Base-by-base conservation (phyloP, 305 asterid genomes). In the Fraxinus baroniana region DNA sequence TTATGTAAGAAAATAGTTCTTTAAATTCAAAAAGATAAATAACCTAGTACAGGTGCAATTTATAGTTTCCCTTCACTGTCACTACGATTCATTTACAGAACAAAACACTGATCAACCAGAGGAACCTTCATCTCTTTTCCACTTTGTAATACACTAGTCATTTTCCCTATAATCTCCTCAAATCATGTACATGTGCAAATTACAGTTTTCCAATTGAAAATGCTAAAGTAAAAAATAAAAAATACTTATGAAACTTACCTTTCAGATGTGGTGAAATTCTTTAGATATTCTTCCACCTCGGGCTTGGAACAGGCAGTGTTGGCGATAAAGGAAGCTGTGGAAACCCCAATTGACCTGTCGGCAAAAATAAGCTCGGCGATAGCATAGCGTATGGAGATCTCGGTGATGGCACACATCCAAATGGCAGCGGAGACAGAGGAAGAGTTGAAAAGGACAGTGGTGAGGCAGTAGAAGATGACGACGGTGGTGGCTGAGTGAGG, bases 331-430 rank as follows among this genome's bases (percentile, higher is more conserved):
- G 97, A 52, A 93, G 90, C 87, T 90, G 97, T 20, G 89, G 97
- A 84, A 92, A 68, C 83, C 97, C 97, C 26, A 94, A 80, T 83
- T 91, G 97, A 33, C 92, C 94, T 0, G 90, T 87, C 8, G 98
- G 95, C 1, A 97, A 91, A 55, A 92, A 87, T 80, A 95, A 80
- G 74, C 91, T 66, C 1, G 93, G 94, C 0, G 97, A 87, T 6
- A 83, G 75, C 83, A 89, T 76, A 7, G 93, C 93, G 22, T 88
- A 93, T 0, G 92, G 94, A 22, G 97, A 91, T 84, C 83, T 86
- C 0, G 98, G 95, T n/a, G 98, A 92, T 20, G 93, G 94, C 46
- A 88, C 78, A 87, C 97, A 93, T 15, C 99, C 97, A 66, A 95
- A 95, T 36, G 99, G 93, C 68, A 92, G 88, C 5, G 99, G 98